These are phyloP conservation scores for Primulina eburnea DNA, from an alignment of 257 asterid species.

Conservation along the genomic window DNA sequence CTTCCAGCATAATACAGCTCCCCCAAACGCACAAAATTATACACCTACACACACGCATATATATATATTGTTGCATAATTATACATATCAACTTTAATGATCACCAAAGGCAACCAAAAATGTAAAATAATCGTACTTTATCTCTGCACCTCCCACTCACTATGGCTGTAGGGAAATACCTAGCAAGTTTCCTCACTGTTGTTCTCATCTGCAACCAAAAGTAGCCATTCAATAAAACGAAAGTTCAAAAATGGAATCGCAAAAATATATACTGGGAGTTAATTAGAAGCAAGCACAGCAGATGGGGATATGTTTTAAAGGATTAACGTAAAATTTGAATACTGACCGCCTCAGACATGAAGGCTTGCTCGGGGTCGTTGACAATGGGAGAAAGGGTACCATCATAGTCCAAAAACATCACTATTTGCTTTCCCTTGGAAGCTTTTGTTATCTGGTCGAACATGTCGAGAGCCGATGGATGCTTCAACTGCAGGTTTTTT, in stretches of 20 bases:
- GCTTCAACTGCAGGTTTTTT: constrained; percentile 43
- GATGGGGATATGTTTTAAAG: too few species aligned
- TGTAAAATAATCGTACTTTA: constrained; percentile 44
- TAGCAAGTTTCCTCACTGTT: constrained; percentile 76
- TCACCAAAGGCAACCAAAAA: not conserved
- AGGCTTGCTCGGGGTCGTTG: constrained; percentile 91
- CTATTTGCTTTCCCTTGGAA: constrained; percentile 84
- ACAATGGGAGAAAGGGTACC: constrained; percentile 97
- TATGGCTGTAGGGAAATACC: constrained; percentile 82
- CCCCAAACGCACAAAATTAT: constrained; percentile 75
- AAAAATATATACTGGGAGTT: too few species aligned
- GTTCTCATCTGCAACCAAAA: constrained; percentile 45
- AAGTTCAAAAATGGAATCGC: too few species aligned
- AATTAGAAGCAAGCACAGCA: too few species aligned
- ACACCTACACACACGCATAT: constrained; percentile 42
- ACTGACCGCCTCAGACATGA: constrained; percentile 76
- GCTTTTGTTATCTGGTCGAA: constrained; percentile 74
- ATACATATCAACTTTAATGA: not conserved
- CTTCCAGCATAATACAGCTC: constrained; percentile 99
- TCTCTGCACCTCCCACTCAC: constrained; percentile 92
- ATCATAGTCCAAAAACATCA: constrained; percentile 87
- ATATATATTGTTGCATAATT: not conserved
- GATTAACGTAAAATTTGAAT: too few species aligned
- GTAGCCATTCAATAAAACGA: not conserved
- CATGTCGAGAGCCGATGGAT: constrained; percentile 83